phyloP scores from a whole-genome alignment of 108 stramenopile genomes.

The Chaetoceros muelleri region DNA sequence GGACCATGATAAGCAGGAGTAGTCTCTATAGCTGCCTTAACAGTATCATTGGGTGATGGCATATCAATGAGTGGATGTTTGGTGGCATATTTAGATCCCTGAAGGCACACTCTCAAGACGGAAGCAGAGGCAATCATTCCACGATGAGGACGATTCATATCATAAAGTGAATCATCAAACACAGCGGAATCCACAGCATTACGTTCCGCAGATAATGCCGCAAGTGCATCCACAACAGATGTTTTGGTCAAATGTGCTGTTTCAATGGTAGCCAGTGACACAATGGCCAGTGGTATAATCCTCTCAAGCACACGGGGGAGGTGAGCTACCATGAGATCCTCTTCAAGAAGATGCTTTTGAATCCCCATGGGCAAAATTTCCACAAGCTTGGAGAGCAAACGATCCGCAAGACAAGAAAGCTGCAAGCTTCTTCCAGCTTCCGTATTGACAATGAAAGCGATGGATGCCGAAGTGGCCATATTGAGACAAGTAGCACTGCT shows the following conservation, averaged over 20 bases:
- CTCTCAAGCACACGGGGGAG: neutral
- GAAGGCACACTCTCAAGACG: slow-evolving; percentile 25
- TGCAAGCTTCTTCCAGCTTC: neutral
- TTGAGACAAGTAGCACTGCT: neutral
- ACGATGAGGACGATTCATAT: slow-evolving; percentile 41
- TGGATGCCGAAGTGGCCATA: neutral
- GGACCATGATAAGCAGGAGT: slow-evolving; percentile 48
- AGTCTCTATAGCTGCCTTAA: slow-evolving; percentile 4
- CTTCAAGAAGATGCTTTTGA: neutral
- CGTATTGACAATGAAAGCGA: neutral
- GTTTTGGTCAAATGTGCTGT: neutral
- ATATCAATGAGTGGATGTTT: slow-evolving; percentile 3
- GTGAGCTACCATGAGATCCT: neutral
- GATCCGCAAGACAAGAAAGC: neutral
- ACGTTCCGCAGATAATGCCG: slow-evolving; percentile 34
- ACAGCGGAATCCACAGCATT: slow-evolving; percentile 7
- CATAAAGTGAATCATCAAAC: slow-evolving; percentile 24
- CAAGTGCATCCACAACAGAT: slow-evolving; percentile 18
- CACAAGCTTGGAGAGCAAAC: neutral
- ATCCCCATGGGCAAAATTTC: neutral
- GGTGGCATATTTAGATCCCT: slow-evolving; percentile 14
- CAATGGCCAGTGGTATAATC: neutral
- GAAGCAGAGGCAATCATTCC: slow-evolving; percentile 36
- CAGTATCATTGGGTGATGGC: neutral
- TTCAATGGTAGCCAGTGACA: neutral